These are phyloP conservation scores for Mortierella sp. DNA, from an alignment of 371 early-diverging fungal genomes.

Conservation along the genomic window DNA sequence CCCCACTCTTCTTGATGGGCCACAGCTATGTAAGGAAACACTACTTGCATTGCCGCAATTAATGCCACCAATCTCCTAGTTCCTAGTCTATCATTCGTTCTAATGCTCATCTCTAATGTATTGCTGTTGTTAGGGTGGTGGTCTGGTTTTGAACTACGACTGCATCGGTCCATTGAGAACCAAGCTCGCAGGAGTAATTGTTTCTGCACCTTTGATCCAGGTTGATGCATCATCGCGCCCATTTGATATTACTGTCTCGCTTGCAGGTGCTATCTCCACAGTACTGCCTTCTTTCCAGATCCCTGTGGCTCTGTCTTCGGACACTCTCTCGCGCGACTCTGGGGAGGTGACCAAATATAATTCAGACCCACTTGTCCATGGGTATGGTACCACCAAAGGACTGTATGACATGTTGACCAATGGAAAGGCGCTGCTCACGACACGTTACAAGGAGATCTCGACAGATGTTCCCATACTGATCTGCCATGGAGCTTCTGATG, in stretches of 20 bases:
- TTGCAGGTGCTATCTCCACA: slow-evolving; percentile 50
- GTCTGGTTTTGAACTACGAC: slow-evolving; percentile 66
- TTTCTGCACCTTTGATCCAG: slow-evolving; percentile 56
- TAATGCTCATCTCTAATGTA: neutral
- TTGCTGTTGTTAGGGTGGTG: slow-evolving; percentile 64
- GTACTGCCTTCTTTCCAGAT: slow-evolving; percentile 65
- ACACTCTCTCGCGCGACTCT: slow-evolving; percentile 62
- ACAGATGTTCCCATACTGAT: slow-evolving; percentile 41
- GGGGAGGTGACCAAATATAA: slow-evolving; percentile 62
- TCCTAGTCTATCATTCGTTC: neutral
- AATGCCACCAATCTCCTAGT: neutral
- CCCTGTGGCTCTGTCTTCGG: slow-evolving; percentile 57
- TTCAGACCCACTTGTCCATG: slow-evolving; percentile 69
- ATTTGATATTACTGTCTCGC: slow-evolving; percentile 13
- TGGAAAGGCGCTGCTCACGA: slow-evolving; percentile 36
- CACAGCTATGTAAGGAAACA: slow-evolving; percentile 69
- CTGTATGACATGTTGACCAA: slow-evolving; percentile 53
- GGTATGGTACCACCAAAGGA: slow-evolving; percentile 36
- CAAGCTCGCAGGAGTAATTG: slow-evolving; percentile 65
- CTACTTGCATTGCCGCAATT: neutral
- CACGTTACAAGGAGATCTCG: slow-evolving; percentile 34
- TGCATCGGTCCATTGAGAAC: slow-evolving; percentile 54
- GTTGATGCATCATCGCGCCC: slow-evolving; percentile 27
- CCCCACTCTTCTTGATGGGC: slow-evolving; percentile 73
- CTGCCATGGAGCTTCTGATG: slow-evolving; percentile 61